These are phyloP conservation scores for Begonia peltatifolia DNA, from an alignment of 306 rosid genomes.

Conservation along the genomic window DNA sequence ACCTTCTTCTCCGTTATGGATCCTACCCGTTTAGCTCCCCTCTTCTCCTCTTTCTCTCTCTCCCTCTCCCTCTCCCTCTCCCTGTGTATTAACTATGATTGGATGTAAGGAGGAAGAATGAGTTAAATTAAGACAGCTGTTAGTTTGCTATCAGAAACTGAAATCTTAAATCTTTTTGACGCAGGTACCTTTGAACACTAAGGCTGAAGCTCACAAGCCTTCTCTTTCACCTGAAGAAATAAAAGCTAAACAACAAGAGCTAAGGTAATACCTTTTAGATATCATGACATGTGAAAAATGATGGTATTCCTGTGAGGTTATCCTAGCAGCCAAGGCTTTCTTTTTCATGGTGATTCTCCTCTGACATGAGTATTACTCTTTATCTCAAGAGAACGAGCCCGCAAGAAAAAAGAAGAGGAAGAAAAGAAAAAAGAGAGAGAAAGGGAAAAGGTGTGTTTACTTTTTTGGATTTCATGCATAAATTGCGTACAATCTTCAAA, in stretches of 20 bases:
- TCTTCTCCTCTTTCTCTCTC: too few relatives aligned
- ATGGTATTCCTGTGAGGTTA: neutral
- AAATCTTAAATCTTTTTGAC: neutral
- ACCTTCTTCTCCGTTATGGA: too few relatives aligned
- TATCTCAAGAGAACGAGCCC: conserved; percentile 76
- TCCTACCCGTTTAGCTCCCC: too few relatives aligned
- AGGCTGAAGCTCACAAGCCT: conserved; percentile 62
- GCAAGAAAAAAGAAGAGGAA: conserved; percentile 98
- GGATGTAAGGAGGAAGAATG: too few relatives aligned
- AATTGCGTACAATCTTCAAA: too few relatives aligned
- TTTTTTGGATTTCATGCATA: conserved; percentile 4
- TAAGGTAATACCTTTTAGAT: conserved; percentile 40
- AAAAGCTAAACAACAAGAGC: conserved; percentile 78
- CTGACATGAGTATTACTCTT: conserved; percentile 4
- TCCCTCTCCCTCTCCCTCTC: too few relatives aligned
- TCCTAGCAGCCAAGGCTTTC: conserved; percentile 1
- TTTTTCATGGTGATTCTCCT: conserved; percentile 4
- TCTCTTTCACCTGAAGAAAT: conserved; percentile 80
- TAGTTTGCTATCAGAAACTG: too few relatives aligned
- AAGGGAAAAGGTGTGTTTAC: conserved; percentile 61
- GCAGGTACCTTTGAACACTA: conserved; percentile 61
- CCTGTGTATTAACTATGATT: too few relatives aligned
- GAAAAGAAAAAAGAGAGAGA: conserved; percentile 76
- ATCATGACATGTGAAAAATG: neutral
- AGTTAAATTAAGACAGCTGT: too few relatives aligned